Percentiles rank a stretch among this genome's conserved stretches.
Conservation (phyloP, 108 stramenopile genomes). For the Skeletonema menzelii region DNA sequence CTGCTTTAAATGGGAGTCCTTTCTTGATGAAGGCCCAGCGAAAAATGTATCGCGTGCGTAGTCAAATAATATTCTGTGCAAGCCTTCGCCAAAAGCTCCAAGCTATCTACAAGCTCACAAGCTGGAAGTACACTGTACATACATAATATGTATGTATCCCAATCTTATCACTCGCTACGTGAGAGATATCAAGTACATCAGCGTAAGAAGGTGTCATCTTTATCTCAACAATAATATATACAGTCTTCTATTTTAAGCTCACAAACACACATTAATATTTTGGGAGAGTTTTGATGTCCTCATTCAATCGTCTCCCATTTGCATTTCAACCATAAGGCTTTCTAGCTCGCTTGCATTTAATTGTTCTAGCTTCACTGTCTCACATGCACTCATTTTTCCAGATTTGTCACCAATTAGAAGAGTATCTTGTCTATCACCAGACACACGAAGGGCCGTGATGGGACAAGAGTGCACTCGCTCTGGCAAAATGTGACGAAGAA, state of each 20-base stretch:
- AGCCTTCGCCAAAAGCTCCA: no score
- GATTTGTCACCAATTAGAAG: constrained; percentile 87
- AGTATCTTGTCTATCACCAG: constrained; percentile 72
- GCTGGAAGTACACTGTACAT: no score
- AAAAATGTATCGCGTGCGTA: no score
- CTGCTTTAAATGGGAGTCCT: not conserved
- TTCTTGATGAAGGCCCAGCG: not conserved
- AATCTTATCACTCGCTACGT: no score
- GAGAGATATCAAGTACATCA: no score
- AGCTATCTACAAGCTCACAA: no score
- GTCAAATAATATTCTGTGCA: no score
- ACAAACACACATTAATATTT: not conserved
- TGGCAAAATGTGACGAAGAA: constrained; percentile 59
- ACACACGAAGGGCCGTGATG: constrained; percentile 75
- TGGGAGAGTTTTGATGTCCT: not conserved
- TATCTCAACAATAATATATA: no score
- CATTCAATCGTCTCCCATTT: constrained; percentile 5
- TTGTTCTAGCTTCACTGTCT: constrained; percentile 76
- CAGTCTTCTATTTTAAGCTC: not conserved
- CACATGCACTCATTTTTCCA: constrained; percentile 82
- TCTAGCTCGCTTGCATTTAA: constrained; percentile 56
- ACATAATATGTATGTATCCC: no score
- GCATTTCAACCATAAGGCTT: constrained; percentile 3
- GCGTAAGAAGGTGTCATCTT: no score
- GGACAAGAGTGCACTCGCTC: constrained; percentile 75